Conservation (phyloP, 345 rosid genomes). For the Heritiera littoralis region DNA sequence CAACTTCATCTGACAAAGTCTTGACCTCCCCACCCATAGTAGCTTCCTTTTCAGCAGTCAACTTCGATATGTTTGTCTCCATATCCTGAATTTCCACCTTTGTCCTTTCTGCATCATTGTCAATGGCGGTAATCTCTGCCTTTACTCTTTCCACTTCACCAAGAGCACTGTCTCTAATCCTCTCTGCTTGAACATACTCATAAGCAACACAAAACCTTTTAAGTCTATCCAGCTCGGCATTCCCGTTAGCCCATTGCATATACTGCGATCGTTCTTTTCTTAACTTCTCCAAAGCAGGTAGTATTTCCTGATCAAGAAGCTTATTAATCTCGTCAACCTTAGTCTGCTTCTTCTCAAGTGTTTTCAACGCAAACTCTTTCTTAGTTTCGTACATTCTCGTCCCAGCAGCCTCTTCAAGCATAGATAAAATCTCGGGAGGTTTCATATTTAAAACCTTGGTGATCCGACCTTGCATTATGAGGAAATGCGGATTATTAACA, state of each 20-base stretch:
- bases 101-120: slow-evolving; percentile 46
- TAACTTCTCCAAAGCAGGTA: slow-evolving; percentile 90
- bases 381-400: slow-evolving; percentile 98
- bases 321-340: slow-evolving; percentile 95
- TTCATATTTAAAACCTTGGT: slow-evolving; percentile 97
- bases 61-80: slow-evolving; percentile 57
- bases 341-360: slow-evolving; percentile 91
- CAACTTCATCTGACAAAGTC: slow-evolving; percentile 71
- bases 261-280: slow-evolving; percentile 88
- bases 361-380: slow-evolving; percentile 85
- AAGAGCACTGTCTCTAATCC: slow-evolving; percentile 51
- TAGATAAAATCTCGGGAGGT: slow-evolving; percentile 93
- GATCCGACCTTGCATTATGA: slow-evolving; percentile 99
- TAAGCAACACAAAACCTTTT: slow-evolving; percentile 72
- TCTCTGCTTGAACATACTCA: slow-evolving; percentile 71
- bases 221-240: slow-evolving; percentile 69
- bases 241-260: slow-evolving; percentile 97
- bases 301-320: slow-evolving; percentile 86
- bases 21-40: slow-evolving; percentile 89
- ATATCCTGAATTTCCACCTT: slow-evolving; percentile 52
- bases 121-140: slow-evolving; percentile 57
- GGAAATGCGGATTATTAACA: slow-evolving; percentile 97
- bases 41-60: slow-evolving; percentile 87
- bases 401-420: slow-evolving; percentile 99
- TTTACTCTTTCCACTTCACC: slow-evolving; percentile 53